Evolutionary conservation across 2,329 filamentous ascomycete species (phyloP), one percentile per base, ranked within the genome.

Genomic region (Teratosphaeria gauchensis): DNA sequence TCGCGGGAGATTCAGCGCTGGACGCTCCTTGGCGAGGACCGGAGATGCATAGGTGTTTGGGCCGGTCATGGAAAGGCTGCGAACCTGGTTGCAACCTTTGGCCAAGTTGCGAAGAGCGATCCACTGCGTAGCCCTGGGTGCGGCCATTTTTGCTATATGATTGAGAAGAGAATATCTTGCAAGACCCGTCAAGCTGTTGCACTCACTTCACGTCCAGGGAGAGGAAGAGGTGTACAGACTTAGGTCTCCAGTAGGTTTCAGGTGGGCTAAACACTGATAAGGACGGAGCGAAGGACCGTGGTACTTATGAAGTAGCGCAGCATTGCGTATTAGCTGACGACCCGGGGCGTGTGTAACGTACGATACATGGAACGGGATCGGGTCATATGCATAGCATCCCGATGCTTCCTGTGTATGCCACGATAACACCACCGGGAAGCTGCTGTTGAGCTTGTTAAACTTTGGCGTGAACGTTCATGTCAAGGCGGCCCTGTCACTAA

Each of bases 31-130:
- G 69, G 66, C 78, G 66, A 71, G 76, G 72, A 76, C 73, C 66
- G 70, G 76, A 63, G 74, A 82, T 67, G 74, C 75, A 61, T 79
- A 83, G 55, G 82, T 82, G 31, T 82, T 76, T 46, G 80, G 79
- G 57, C 82, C 82, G 38, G 83, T 85, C 75, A 85, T 84, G 73
- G 82, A 80, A 55, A 85, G 77, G 58, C 72, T 71, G 64, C 83
- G 82, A 65, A 69, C 67, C 59, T 74, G 68, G 46, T 68, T 69
- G 61, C 66, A 71, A 65, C 67, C 71, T 61, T 67, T 68, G 65
- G 73, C 70, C 58, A 76, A 66, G 62, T 71, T 75, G 62, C 69
- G 71, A 60, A 78, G 72, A 65, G 74, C 74, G 64, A 75, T 73
- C 62, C 73, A 68, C 60, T 74, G 73, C 59, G 73, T 72, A 28